Evolutionary conservation across 768 basidiomycete genomes (phyloP).

Genomic region (Polyporus arcularius): DNA sequence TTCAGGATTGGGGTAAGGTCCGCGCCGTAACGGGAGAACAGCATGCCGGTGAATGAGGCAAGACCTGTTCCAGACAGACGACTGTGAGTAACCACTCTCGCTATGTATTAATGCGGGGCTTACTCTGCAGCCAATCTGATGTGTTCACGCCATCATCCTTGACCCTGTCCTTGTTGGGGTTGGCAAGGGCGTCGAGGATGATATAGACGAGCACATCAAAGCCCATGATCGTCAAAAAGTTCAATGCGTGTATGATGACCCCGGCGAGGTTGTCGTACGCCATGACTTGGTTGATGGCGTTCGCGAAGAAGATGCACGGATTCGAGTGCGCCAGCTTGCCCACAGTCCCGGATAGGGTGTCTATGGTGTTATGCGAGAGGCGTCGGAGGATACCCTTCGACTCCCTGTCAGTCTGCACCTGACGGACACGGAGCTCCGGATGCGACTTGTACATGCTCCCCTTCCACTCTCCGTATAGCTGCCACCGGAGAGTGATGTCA

Average conservation of each 20-base stretch:
- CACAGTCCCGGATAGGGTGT: slow-evolving; percentile 81
- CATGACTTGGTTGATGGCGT: slow-evolving; percentile 92
- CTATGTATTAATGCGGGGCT: slow-evolving; percentile 30
- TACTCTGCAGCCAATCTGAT: slow-evolving; percentile 91
- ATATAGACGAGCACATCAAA: slow-evolving; percentile 92
- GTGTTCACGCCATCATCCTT: slow-evolving; percentile 93
- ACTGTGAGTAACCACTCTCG: background rate
- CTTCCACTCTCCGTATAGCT: slow-evolving; percentile 96
- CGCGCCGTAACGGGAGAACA: slow-evolving; percentile 84
- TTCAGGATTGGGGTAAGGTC: slow-evolving; percentile 83
- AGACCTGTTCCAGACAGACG: slow-evolving; percentile 54
- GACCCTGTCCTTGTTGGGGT: slow-evolving; percentile 76
- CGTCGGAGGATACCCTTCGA: slow-evolving; percentile 88
- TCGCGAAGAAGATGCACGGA: slow-evolving; percentile 86
- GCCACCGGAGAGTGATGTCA: slow-evolving; percentile 81
- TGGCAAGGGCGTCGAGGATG: slow-evolving; percentile 84
- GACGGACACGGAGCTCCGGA: slow-evolving; percentile 76
- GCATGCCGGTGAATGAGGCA: slow-evolving; percentile 89
- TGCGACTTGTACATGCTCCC: slow-evolving; percentile 67
- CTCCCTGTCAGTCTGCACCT: slow-evolving; percentile 83
- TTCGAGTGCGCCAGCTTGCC: slow-evolving; percentile 95
- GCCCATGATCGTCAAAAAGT: slow-evolving; percentile 89
- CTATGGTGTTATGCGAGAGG: slow-evolving; percentile 80
- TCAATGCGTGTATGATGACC: slow-evolving; percentile 85
- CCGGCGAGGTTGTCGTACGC: slow-evolving; percentile 92